phyloP scores from a whole-genome alignment of 2,329 filamentous ascomycete species.

The Penicillium oxalicum region DNA sequence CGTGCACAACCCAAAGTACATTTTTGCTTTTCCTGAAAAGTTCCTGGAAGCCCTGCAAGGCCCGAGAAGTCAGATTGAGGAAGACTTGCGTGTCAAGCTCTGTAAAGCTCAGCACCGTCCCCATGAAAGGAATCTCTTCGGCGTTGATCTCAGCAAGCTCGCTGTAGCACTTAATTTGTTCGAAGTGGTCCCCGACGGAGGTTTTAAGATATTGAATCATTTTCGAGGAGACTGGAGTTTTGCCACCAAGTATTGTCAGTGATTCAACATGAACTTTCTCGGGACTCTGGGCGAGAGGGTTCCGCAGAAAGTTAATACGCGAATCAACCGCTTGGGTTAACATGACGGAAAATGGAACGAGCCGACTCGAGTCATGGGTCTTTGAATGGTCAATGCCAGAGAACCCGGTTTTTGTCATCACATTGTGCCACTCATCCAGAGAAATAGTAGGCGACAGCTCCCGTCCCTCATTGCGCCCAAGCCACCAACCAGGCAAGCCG shows the following conservation, averaged over 20 bases:
- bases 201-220: constrained; percentile 7
- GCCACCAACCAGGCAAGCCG: constrained; percentile 34
- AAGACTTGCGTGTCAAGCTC: constrained; percentile 27
- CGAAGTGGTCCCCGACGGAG: constrained; percentile 8
- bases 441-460: constrained; percentile 22
- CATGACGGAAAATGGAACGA: constrained; percentile 22
- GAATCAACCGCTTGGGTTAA: constrained; percentile 32
- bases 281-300: constrained; percentile 17
- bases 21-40: constrained; percentile 16
- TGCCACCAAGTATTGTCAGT: constrained; percentile 17
- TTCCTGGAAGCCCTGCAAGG: constrained; percentile 21
- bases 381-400: constrained; percentile 23
- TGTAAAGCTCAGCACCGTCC: constrained; percentile 15
- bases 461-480: constrained; percentile 22
- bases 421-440: constrained; percentile 27
- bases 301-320: constrained; percentile 20
- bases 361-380: not conserved
- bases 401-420: constrained; percentile 29
- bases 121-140: constrained; percentile 15
- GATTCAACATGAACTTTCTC: constrained; percentile 5
- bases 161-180: constrained; percentile 1
- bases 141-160: constrained; percentile 9
- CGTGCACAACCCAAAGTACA: constrained; percentile 22
- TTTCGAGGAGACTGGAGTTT: constrained; percentile 3
- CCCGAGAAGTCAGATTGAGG: constrained; percentile 15